Conservation (phyloP, 768 basidiomycete species). For the Amanita subjunquillea region DNA sequence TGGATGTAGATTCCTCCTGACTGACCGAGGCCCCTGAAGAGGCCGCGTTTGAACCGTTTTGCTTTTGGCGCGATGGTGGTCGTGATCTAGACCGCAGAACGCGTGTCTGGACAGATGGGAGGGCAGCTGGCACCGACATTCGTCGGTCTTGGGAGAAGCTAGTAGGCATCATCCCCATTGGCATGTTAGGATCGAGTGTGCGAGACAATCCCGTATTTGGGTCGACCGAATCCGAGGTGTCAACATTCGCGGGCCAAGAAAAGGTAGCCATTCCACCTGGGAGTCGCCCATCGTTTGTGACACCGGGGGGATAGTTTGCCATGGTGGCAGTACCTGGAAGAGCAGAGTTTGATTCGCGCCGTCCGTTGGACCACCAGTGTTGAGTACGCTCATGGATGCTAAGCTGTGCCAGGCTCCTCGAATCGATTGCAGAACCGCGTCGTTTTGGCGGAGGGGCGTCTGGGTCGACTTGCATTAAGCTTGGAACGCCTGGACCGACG, state of each 20-base stretch:
- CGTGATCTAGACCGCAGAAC: constrained; percentile 59
- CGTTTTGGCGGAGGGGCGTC: constrained; percentile 73
- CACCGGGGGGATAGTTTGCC: constrained; percentile 40
- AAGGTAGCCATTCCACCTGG: constrained; percentile 58
- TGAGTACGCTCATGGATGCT: constrained; percentile 58
- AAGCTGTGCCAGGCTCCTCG: constrained; percentile 63
- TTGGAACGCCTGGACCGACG: constrained; percentile 57
- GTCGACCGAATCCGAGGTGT: constrained; percentile 28
- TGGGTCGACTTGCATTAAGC: constrained; percentile 43
- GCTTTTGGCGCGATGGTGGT: constrained; percentile 55
- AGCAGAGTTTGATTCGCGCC: constrained; percentile 65
- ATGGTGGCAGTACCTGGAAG: constrained; percentile 51
- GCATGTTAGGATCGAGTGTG: constrained; percentile 37
- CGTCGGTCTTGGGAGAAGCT: constrained; percentile 56
- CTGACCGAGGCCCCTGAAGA: constrained; percentile 27
- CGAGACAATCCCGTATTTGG: constrained; percentile 31
- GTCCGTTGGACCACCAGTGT: constrained; percentile 55
- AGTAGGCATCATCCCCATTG: constrained; percentile 46
- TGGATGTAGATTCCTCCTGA: constrained; percentile 34
- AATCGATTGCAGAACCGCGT: constrained; percentile 76
- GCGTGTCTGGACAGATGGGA: constrained; percentile 23
- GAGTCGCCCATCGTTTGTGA: constrained; percentile 36
- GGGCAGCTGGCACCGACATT: constrained; percentile 47
- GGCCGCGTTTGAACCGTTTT: constrained; percentile 28
- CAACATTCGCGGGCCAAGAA: constrained; percentile 53